phyloP scores from a whole-genome alignment of 106 monocot genomes.

The Triglochin maritima region DNA sequence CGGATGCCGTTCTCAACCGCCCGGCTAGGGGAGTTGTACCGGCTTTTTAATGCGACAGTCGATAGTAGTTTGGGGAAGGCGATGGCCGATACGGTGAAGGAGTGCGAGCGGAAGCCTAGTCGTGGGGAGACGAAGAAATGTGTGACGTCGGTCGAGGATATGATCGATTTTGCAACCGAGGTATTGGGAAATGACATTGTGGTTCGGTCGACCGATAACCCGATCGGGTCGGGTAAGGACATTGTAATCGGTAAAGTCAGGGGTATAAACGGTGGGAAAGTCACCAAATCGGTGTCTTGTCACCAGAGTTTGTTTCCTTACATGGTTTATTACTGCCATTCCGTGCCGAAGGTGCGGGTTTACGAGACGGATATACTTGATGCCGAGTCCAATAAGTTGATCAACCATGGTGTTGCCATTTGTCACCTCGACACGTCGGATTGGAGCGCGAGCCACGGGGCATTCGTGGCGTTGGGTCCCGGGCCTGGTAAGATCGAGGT shows the following conservation, averaged over 20 bases:
- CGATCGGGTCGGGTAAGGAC: conserved; percentile 29
- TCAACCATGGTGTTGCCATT: conserved; percentile 80
- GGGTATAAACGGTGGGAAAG: conserved; percentile 56
- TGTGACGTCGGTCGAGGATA: conserved; percentile 64
- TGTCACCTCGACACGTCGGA: conserved; percentile 93
- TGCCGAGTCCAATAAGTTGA: conserved; percentile 29
- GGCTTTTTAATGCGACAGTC: conserved; percentile 25
- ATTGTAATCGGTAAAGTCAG: conserved; percentile 43
- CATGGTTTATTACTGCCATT: conserved; percentile 87
- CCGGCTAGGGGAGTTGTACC: conserved; percentile 10
- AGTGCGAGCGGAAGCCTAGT: conserved; percentile 75
- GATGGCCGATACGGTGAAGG: conserved; percentile 46
- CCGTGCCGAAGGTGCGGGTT: conserved; percentile 73
- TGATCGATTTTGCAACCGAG: conserved; percentile 73
- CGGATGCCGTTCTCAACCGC: conserved; percentile 43
- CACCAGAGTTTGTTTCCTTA: conserved; percentile 96
- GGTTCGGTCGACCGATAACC: conserved; percentile 39
- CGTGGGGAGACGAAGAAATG: conserved; percentile 85
- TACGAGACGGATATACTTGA: conserved; percentile 70
- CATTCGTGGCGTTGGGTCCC: conserved; percentile 65
- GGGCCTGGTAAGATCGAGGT: conserved; percentile 86
- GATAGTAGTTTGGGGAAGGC: conserved; percentile 51
- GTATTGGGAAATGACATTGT: conserved; percentile 49
- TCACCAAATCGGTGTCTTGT: conserved; percentile 71
- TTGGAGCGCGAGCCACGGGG: conserved; percentile 79